Evolutionary conservation across 2,329 filamentous ascomycete genomes (phyloP).

Genomic region (Colletotrichum lupini): DNA sequence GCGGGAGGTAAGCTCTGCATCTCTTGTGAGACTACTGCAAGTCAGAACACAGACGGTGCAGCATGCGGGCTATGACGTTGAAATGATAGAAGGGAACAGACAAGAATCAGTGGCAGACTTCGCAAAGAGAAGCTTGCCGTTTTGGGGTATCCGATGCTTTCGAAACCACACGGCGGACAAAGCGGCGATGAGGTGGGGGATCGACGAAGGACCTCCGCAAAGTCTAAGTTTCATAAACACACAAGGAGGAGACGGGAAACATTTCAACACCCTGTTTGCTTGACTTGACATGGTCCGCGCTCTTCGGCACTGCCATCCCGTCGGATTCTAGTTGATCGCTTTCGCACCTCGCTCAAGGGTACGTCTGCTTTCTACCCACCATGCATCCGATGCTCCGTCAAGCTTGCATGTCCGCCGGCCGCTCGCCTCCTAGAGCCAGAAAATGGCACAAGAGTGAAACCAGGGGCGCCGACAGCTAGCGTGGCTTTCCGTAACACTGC

Average conservation of each 20-base stretch:
- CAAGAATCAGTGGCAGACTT: not conserved
- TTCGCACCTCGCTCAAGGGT: not conserved
- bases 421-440: not conserved
- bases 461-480: too few species aligned
- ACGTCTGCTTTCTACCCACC: not conserved
- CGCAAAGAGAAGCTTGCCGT: not conserved
- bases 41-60: not conserved
- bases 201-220: not conserved
- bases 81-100: not conserved
- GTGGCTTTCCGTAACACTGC: not conserved
- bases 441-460: not conserved
- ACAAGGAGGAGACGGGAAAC: not conserved
- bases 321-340: not conserved
- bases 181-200: not conserved
- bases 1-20: not conserved
- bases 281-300: not conserved
- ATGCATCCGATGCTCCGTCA: not conserved
- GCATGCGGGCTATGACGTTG: not conserved
- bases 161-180: conserved; percentile 10
- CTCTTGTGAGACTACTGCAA: not conserved
- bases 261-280: not conserved
- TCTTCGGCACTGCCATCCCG: not conserved
- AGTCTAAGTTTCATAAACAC: conserved; percentile 1
- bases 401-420: not conserved
- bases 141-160: conserved; percentile 14